Evolutionary conservation across 148 eudicot genomes (phyloP).

Genomic region (Suaeda aralocaspica): DNA sequence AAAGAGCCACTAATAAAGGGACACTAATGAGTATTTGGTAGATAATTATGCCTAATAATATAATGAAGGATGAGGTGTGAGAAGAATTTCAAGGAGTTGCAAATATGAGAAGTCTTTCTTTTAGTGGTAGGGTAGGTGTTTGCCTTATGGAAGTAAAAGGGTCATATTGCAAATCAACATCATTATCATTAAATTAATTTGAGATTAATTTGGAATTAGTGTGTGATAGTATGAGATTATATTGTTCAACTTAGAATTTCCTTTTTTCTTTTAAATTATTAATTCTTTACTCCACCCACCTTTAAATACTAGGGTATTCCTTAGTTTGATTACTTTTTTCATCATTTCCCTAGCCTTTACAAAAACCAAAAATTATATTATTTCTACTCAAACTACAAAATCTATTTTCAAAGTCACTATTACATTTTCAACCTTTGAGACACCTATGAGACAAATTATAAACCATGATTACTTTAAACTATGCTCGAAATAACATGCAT

Average conservation of each 20-base stretch:
- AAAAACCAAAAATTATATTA: too few relatives aligned
- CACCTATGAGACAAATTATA: too few relatives aligned
- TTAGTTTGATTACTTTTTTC: too few relatives aligned
- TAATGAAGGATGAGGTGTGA: conserved; percentile 26
- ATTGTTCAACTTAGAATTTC: not conserved
- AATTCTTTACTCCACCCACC: too few relatives aligned
- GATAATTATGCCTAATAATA: conserved; percentile 27
- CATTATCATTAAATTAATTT: conserved; percentile 10
- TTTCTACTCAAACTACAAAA: too few relatives aligned
- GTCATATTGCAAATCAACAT: conserved; percentile 13
- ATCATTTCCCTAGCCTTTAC: too few relatives aligned
- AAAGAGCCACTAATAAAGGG: conserved; percentile 29
- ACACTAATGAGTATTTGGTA: conserved; percentile 34
- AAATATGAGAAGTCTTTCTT: conserved; percentile 14
- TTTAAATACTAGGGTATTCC: too few relatives aligned
- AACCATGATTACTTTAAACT: too few relatives aligned
- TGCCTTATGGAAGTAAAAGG: conserved; percentile 19
- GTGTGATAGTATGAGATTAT: not conserved
- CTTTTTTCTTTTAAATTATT: not conserved
- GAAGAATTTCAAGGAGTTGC: conserved; percentile 8
- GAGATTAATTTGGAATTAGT: not conserved
- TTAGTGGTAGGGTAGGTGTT: conserved; percentile 31
- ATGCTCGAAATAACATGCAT: too few relatives aligned
- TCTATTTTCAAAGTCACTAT: too few relatives aligned
- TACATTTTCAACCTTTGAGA: too few relatives aligned